phyloP scores from a whole-genome alignment of 805 yeast species.

The Cyberlindnera meyerae region DNA sequence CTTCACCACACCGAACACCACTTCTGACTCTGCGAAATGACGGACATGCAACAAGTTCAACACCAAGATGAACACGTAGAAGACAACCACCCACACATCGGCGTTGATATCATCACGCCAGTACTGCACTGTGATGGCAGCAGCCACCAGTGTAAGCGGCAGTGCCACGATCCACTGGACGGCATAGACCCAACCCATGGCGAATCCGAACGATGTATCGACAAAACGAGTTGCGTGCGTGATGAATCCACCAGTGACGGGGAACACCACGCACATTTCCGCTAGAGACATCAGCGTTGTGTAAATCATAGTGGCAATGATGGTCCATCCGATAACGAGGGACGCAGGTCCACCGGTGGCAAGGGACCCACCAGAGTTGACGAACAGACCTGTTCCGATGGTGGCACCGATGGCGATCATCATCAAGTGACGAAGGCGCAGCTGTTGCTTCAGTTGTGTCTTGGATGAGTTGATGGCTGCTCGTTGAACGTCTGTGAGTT shows the following conservation, averaged over 20 bases:
- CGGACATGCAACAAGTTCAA: slow-evolving; percentile 48
- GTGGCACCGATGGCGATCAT: slow-evolving; percentile 85
- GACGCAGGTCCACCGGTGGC: slow-evolving; percentile 68
- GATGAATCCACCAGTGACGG: slow-evolving; percentile 49
- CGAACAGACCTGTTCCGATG: slow-evolving; percentile 72
- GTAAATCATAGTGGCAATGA: slow-evolving; percentile 54
- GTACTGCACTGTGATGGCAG: slow-evolving; percentile 50
- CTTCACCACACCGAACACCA: slow-evolving; percentile 40
- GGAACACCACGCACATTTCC: slow-evolving; percentile 48
- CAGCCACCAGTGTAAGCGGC: slow-evolving; percentile 56
- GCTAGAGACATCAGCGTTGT: slow-evolving; percentile 53
- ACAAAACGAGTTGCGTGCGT: slow-evolving; percentile 47
- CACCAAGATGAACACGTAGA: slow-evolving; percentile 40
- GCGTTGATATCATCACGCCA: slow-evolving; percentile 46
- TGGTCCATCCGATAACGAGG: slow-evolving; percentile 38
- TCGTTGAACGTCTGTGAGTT: slow-evolving; percentile 11
- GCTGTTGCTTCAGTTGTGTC: slow-evolving; percentile 23
- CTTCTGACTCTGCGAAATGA: slow-evolving; percentile 55
- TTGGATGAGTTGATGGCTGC: slow-evolving; percentile 30
- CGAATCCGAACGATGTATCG: slow-evolving; percentile 51
- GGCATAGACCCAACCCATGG: slow-evolving; percentile 47
- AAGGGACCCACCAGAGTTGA: slow-evolving; percentile 71
- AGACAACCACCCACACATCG: slow-evolving; percentile 57
- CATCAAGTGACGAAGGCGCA: slow-evolving; percentile 54
- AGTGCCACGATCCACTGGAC: slow-evolving; percentile 50